phyloP scores from a whole-genome alignment of 2,329 filamentous ascomycete genomes.

The Xylariaceae sp. region DNA sequence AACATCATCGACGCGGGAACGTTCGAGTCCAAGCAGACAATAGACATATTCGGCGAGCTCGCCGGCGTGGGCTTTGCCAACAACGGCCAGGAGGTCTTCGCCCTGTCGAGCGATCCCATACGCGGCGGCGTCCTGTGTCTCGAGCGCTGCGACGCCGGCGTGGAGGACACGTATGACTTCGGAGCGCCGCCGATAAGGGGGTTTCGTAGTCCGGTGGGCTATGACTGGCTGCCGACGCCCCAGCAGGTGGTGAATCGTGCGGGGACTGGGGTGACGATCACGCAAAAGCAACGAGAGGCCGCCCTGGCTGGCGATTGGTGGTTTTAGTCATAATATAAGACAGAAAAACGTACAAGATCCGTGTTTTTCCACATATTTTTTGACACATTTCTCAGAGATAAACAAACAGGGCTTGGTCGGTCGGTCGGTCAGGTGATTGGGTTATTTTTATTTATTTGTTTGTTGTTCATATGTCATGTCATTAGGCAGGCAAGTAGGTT shows the following conservation, averaged over 20 bases:
- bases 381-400: too few species aligned
- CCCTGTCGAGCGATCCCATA: conserved; percentile 60
- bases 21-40: conserved; percentile 59
- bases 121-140: conserved; percentile 64
- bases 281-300: conserved; percentile 25
- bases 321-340: too few species aligned
- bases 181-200: conserved; percentile 6
- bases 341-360: too few species aligned
- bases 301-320: conserved; percentile 25
- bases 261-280: conserved; percentile 23
- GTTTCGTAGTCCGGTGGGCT: conserved; percentile 18
- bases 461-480: too few species aligned
- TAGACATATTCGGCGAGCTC: conserved; percentile 72
- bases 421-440: too few species aligned
- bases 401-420: too few species aligned
- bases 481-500: too few species aligned
- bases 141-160: conserved; percentile 41
- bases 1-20: conserved; percentile 64
- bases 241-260: conserved; percentile 20
- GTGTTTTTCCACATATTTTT: too few species aligned
- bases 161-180: conserved; percentile 30
- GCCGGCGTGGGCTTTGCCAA: conserved; percentile 63
- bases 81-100: conserved; percentile 61
- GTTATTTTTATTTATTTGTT: too few species aligned
- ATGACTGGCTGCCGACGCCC: conserved; percentile 27